These are phyloP conservation scores for Aspergillus aculeatus DNA, from an alignment of 2,329 filamentous ascomycete species.

Conservation along the genomic window DNA sequence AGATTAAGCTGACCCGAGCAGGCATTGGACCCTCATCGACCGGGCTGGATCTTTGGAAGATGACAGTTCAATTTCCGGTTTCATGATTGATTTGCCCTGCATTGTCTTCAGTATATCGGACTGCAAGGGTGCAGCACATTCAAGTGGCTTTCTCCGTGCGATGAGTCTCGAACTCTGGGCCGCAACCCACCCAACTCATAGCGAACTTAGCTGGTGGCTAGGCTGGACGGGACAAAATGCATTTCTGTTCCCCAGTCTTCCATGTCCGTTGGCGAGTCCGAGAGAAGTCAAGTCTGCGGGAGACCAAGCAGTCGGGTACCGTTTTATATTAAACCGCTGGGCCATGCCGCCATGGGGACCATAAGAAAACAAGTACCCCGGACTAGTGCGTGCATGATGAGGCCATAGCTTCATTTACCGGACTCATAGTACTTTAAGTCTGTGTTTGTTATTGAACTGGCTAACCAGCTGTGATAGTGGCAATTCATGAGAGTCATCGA, in stretches of 20 bases:
- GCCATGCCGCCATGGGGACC: too few species aligned
- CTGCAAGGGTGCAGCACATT: constrained; percentile 7
- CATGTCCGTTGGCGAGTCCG: too few species aligned
- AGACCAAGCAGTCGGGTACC: neutral
- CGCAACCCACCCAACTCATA: too few species aligned
- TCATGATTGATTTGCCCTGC: neutral
- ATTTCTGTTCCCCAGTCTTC: neutral
- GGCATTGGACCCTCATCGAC: neutral
- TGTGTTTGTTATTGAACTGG: too few species aligned
- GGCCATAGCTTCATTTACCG: neutral
- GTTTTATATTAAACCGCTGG: neutral
- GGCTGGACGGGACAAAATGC: neutral
- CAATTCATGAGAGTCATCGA: too few species aligned
- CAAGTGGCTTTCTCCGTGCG: constrained; percentile 1
- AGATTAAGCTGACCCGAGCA: neutral
- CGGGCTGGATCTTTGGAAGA: neutral
- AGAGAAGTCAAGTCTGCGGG: neutral
- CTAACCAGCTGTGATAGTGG: too few species aligned
- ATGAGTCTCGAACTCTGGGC: constrained; percentile 2
- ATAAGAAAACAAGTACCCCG: neutral
- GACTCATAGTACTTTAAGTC: neutral
- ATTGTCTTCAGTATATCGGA: constrained; percentile 2
- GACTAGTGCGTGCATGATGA: constrained; percentile 3
- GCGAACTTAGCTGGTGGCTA: neutral
- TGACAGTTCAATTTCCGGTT: neutral